Conservation (phyloP, 768 basidiomycete genomes). For the Kwoniella europaea region DNA sequence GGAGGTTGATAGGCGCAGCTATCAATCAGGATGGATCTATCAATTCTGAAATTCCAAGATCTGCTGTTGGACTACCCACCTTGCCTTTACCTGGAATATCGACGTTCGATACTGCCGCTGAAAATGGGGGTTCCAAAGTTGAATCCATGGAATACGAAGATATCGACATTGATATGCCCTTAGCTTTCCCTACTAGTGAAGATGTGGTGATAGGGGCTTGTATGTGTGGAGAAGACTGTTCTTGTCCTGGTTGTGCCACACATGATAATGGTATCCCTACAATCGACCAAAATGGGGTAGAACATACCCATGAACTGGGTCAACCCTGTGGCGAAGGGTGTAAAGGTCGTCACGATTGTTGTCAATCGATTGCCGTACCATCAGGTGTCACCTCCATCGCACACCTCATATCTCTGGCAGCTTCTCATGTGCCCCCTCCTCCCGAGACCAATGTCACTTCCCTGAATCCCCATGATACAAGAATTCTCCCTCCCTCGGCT, state of each 20-base stretch:
- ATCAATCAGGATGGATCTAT: slow-evolving; percentile 42
- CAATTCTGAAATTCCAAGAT: slow-evolving; percentile 37
- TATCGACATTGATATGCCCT: slow-evolving; percentile 38
- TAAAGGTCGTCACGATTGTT: slow-evolving; percentile 49
- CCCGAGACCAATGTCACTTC: slow-evolving; percentile 13
- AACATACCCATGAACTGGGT: slow-evolving; percentile 6
- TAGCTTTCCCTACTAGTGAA: slow-evolving; percentile 46
- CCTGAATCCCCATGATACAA: slow-evolving; percentile 45
- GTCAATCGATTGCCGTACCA: slow-evolving; percentile 45
- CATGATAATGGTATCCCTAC: slow-evolving; percentile 37
- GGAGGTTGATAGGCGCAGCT: slow-evolving; percentile 43
- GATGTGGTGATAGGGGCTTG: slow-evolving; percentile 53
- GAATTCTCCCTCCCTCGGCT: slow-evolving; percentile 47
- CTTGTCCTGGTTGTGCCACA: slow-evolving; percentile 56
- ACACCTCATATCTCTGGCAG: slow-evolving; percentile 48
- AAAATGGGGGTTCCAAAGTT: slow-evolving; percentile 34
- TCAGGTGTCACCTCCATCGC: slow-evolving; percentile 50
- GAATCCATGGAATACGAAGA: slow-evolving; percentile 48
- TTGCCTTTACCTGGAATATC: slow-evolving; percentile 42
- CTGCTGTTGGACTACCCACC: slow-evolving; percentile 45
- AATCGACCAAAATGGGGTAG: not conserved
- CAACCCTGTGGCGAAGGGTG: slow-evolving; percentile 40
- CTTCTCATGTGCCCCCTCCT: slow-evolving; percentile 47
- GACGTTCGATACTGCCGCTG: slow-evolving; percentile 43
- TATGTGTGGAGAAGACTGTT: slow-evolving; percentile 57